These are phyloP conservation scores for Scheffersomyces titani DNA, from an alignment of 1,139 yeast genomes.

Conservation along the genomic window DNA sequence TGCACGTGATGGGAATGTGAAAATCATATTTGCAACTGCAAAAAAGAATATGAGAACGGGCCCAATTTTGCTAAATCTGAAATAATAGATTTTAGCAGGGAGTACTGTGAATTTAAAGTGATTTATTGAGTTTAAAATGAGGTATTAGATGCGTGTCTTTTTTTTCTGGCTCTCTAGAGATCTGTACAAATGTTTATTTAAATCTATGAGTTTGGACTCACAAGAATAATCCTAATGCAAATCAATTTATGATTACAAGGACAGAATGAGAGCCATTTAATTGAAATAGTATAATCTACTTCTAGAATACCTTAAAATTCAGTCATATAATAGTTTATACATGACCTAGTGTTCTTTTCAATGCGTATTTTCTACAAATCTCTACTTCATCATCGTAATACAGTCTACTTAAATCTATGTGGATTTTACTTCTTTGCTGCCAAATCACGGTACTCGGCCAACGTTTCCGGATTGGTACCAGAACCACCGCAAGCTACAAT, in stretches of 20 bases:
- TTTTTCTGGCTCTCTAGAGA: too few relatives aligned
- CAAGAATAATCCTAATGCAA: background rate
- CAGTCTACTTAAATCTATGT: background rate
- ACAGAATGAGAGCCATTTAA: background rate
- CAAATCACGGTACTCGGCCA: slow-evolving; percentile 5
- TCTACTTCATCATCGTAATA: background rate
- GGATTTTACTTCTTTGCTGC: background rate
- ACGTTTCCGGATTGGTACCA: slow-evolving; percentile 14
- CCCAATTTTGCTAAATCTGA: too few relatives aligned
- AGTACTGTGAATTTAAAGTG: too few relatives aligned
- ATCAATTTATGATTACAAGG: background rate
- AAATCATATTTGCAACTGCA: background rate
- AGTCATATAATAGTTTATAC: background rate
- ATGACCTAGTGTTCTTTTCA: too few relatives aligned
- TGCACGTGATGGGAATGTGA: background rate
- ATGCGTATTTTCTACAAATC: background rate
- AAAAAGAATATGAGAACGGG: too few relatives aligned
- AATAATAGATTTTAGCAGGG: too few relatives aligned
- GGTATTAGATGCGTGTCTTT: too few relatives aligned
- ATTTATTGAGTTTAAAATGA: too few relatives aligned
- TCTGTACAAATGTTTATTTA: too few relatives aligned
- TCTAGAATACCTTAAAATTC: background rate
- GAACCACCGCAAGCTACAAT: slow-evolving; percentile 46
- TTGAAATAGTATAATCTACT: background rate
- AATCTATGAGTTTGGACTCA: too few relatives aligned